Evolutionary conservation across 495 filamentous ascomycete species (phyloP).

Genomic region (Ramalina peruviana): DNA sequence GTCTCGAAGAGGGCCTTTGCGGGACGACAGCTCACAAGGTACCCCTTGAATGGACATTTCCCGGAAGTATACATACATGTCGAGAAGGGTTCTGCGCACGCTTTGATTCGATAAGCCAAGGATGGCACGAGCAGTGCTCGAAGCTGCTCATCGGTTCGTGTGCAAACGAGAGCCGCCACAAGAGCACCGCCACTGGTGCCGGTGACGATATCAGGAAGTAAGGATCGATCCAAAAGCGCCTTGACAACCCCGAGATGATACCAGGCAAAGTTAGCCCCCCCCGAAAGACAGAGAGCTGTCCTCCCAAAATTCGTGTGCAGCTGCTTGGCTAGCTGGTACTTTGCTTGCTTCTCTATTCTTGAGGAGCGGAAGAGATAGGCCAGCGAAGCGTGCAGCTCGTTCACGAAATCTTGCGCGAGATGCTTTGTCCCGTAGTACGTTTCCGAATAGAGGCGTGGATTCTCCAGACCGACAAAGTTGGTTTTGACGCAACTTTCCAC

Average conservation of each 20-base stretch:
- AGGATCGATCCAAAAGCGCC: conserved; percentile 72
- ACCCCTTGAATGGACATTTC: too few relatives aligned
- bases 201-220: conserved; percentile 86
- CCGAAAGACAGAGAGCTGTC: conserved; percentile 82
- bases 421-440: conserved; percentile 94
- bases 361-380: conserved; percentile 51
- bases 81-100: conserved; percentile 63
- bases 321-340: conserved; percentile 74
- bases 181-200: conserved; percentile 90
- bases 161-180: conserved; percentile 76
- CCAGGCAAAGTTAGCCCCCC: conserved; percentile 91
- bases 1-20: too few relatives aligned
- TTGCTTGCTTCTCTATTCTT: conserved; percentile 54
- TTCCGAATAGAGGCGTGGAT: conserved; percentile 82
- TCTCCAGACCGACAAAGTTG: conserved; percentile 94
- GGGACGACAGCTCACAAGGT: too few relatives aligned
- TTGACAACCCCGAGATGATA: conserved; percentile 93
- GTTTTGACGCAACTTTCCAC: conserved; percentile 90
- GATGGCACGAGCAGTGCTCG: conserved; percentile 74
- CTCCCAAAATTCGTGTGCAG: conserved; percentile 83
- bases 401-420: conserved; percentile 74
- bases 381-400: conserved; percentile 53
- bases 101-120: conserved; percentile 68
- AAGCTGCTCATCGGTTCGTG: conserved; percentile 81
- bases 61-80: conserved; percentile 38